Conservation (phyloP, 768 basidiomycete species). For the Termitomyces sp. region DNA sequence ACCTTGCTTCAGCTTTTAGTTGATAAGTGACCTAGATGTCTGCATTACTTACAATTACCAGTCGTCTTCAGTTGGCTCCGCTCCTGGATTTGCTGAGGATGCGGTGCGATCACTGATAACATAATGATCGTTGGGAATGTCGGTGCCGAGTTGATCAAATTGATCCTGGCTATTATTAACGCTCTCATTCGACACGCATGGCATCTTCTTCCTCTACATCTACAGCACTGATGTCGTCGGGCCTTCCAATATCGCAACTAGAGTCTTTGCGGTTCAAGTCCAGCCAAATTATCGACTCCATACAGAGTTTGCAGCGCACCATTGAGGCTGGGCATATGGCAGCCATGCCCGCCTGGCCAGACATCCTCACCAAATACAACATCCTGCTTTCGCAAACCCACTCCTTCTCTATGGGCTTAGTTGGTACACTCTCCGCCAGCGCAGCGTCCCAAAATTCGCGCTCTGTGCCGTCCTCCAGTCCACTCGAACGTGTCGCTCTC, state of each 20-base stretch:
- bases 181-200: too few relatives aligned
- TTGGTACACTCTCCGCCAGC: slow-evolving; percentile 24
- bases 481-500: slow-evolving; percentile 63
- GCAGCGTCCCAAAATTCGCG: slow-evolving; percentile 1
- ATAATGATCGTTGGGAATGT: too few relatives aligned
- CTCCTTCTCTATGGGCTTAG: slow-evolving; percentile 52
- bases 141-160: not conserved
- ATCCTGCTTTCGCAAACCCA: slow-evolving; percentile 81
- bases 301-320: slow-evolving; percentile 58
- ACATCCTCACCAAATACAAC: slow-evolving; percentile 83
- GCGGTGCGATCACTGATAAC: too few relatives aligned
- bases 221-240: slow-evolving; percentile 7
- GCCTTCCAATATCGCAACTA: slow-evolving; percentile 52
- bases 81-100: too few relatives aligned
- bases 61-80: too few relatives aligned
- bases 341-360: slow-evolving; percentile 81
- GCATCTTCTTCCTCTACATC: not conserved
- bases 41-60: too few relatives aligned
- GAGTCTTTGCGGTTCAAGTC: slow-evolving; percentile 77
- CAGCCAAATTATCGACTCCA: slow-evolving; percentile 76
- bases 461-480: slow-evolving; percentile 29
- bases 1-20: too few relatives aligned
- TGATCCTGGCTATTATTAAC: too few relatives aligned
- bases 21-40: too few relatives aligned
- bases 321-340: slow-evolving; percentile 54